Conservation (phyloP, 1,284 basidiomycete genomes). For the Trichosporon coremiiforme region DNA sequence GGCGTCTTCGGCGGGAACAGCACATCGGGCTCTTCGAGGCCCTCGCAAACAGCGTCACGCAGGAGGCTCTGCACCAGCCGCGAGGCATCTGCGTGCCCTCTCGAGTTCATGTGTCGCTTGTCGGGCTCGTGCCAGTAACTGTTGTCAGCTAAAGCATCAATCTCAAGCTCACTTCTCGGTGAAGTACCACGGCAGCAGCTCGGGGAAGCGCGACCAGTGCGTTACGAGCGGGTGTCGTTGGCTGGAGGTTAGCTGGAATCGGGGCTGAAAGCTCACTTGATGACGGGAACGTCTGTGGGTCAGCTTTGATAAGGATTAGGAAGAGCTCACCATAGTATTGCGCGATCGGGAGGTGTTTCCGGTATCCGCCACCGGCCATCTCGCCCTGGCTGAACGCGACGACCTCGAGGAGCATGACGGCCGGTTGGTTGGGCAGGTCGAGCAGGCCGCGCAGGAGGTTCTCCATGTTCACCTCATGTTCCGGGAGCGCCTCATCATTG, state of each 20-base stretch:
- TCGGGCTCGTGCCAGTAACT: slow-evolving; percentile 54
- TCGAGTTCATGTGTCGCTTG: slow-evolving; percentile 50
- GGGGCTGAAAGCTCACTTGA: slow-evolving; percentile 46
- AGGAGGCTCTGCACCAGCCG: slow-evolving; percentile 47
- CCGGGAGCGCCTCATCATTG: slow-evolving; percentile 53
- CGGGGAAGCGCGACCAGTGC: slow-evolving; percentile 52
- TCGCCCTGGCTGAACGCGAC: slow-evolving; percentile 50
- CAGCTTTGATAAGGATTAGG: too few species aligned
- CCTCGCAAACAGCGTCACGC: slow-evolving; percentile 46
- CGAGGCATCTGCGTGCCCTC: slow-evolving; percentile 51
- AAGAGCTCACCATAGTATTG: slow-evolving; percentile 54
- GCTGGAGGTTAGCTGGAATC: slow-evolving; percentile 11
- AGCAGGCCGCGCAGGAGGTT: slow-evolving; percentile 52
- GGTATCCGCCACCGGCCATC: slow-evolving; percentile 54
- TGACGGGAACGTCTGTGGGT: slow-evolving; percentile 47
- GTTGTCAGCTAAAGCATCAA: slow-evolving; percentile 22
- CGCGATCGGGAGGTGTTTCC: slow-evolving; percentile 54
- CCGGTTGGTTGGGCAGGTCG: slow-evolving; percentile 45
- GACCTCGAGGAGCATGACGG: slow-evolving; percentile 52
- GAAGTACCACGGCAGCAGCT: slow-evolving; percentile 52
- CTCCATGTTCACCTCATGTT: slow-evolving; percentile 56
- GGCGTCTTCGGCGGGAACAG: slow-evolving; percentile 18
- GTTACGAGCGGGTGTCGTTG: slow-evolving; percentile 50
- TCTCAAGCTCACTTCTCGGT: slow-evolving; percentile 42
- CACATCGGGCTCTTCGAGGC: neutral